phyloP scores from a whole-genome alignment of 75 land plant species.

The Pinus taeda region DNA sequence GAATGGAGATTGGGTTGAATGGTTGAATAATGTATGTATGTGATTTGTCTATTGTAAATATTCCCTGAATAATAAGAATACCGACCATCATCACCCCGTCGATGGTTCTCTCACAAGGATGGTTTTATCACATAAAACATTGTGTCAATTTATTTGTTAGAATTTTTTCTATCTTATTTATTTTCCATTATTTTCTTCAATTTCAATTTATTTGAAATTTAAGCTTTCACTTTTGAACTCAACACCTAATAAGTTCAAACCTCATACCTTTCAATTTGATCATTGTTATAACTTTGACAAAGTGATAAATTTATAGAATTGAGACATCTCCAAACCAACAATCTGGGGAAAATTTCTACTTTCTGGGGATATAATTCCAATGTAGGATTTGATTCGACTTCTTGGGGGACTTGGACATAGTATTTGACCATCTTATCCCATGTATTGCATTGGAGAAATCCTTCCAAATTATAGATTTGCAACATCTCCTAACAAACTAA shows the following conservation, averaged over 20 bases:
- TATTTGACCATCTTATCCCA: slow-evolving; percentile 87
- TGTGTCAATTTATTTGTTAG: too few species aligned
- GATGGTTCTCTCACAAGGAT: too few species aligned
- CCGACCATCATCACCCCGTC: too few species aligned
- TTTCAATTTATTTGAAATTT: too few species aligned
- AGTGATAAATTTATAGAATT: slow-evolving; percentile 67
- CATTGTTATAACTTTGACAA: slow-evolving; percentile 69
- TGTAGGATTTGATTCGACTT: slow-evolving; percentile 44
- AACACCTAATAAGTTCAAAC: slow-evolving; percentile 52
- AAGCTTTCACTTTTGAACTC: too few species aligned
- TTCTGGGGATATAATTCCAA: slow-evolving; percentile 28
- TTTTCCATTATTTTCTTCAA: too few species aligned
- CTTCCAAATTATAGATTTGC: slow-evolving; percentile 50
- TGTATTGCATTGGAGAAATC: slow-evolving; percentile 89
- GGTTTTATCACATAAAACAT: too few species aligned
- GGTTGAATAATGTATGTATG: too few species aligned
- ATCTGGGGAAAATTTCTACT: slow-evolving; percentile 15
- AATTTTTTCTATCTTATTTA: too few species aligned
- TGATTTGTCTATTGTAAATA: too few species aligned
- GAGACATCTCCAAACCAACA: slow-evolving; percentile 97
- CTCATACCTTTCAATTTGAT: slow-evolving; percentile 93
- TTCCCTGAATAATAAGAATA: too few species aligned
- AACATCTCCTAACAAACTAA: slow-evolving; percentile 20
- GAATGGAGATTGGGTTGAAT: too few species aligned
- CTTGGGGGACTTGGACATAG: slow-evolving; percentile 53